These are phyloP conservation scores for Aspergillus novofumigatus DNA, from an alignment of 2,329 filamentous ascomycete genomes.

Conservation along the genomic window DNA sequence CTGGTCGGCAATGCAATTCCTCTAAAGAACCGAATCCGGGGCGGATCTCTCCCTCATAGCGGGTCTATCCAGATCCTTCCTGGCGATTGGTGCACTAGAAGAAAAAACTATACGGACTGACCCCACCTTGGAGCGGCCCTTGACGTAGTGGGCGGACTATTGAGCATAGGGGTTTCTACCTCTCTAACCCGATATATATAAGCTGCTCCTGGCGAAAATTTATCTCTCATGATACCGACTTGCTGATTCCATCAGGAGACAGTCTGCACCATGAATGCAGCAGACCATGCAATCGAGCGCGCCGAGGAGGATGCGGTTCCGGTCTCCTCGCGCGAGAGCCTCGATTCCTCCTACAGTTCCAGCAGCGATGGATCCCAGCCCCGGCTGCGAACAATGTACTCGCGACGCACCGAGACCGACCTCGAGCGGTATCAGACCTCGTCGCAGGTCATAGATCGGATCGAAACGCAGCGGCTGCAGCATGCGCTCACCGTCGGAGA, in stretches of 20 bases:
- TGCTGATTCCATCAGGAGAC: too few relatives aligned
- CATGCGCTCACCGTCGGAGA: constrained; percentile 38
- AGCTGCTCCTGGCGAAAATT: neutral
- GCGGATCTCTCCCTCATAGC: neutral
- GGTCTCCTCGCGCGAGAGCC: neutral
- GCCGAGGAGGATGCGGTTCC: neutral
- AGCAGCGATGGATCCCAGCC: constrained; percentile 1
- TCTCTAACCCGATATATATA: neutral
- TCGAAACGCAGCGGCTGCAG: constrained; percentile 29
- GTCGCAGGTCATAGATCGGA: constrained; percentile 26
- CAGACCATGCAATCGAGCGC: neutral
- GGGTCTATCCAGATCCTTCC: neutral
- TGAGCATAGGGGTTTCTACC: neutral
- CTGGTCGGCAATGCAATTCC: too few relatives aligned
- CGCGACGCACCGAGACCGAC: constrained; percentile 28
- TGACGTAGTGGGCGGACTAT: neutral
- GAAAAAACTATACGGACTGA: neutral
- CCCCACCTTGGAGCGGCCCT: neutral
- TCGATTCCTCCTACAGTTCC: neutral
- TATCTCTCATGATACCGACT: neutral
- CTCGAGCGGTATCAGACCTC: constrained; percentile 25
- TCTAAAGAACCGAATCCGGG: too few relatives aligned
- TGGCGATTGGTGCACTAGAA: too few relatives aligned
- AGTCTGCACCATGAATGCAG: neutral
- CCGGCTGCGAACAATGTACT: constrained; percentile 24